phyloP scores from a whole-genome alignment of 176 grass and related monocot genomes.

The sorghum (Sorghum bicolor) region Sorghum_bicolor_NCBIv3 NC_012870.2:56682501-56683000 shows the following conservation, averaged over 20 bases:
- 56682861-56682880: constrained; percentile 6
- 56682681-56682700: not conserved
- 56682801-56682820: constrained; percentile 43
- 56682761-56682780: constrained; percentile 90
- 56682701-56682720: not conserved
- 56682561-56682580: not conserved
- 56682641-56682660: not conserved
- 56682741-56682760: constrained; percentile 98
- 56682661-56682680: not conserved
- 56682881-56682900: constrained; percentile 1
- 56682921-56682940: constrained; percentile 6
- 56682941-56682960: constrained; percentile 13
- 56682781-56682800: constrained; percentile 46
- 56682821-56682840: not conserved
- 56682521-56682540: not conserved
- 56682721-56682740: constrained; percentile 45
- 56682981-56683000: constrained; percentile 74
- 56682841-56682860: not conserved
- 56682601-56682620: not conserved
- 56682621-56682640: not conserved
- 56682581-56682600: not conserved
- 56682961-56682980: constrained; percentile 45
- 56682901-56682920: constrained; percentile 8
- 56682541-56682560: not conserved
- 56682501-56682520: not conserved